Base-by-base conservation (phyloP, 106 monocot genomes). In the Iris macrosiphon region DNA sequence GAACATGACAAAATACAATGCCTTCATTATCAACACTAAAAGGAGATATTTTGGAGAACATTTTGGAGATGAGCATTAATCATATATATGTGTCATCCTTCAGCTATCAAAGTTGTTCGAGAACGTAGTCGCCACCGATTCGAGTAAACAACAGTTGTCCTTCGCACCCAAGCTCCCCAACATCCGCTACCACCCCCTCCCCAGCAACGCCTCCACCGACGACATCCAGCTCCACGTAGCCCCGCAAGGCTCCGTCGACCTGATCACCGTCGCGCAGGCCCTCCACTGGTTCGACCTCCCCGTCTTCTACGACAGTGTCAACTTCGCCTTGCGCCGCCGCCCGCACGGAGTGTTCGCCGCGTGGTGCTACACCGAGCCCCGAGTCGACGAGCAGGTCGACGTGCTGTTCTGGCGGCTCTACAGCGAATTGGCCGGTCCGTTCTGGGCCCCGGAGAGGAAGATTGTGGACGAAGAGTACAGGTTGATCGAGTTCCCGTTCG, bases 231-330 rank as follows among this genome's bases (percentile, higher is more conserved):
- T 8, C 47, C 5, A 56, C 45, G 72, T 95, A 31, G 75, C 74
- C 3, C 18, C 68, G 1, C 68, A 63, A 0, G 54, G 55, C 40
- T 60, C 78, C 30, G 75, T 88, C 12, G 88, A 88, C 59, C 64
- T 94, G 20, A 31, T 94, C 57, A 84, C 84, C 30, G 81, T 88
- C 10, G 93, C 93, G 31, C 80, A 81, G 47, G 75, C 88, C 41
- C 55, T 88, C 69, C 93, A 93, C 66, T 93, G 93, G 93, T 70
- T 93, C 70, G 74, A 80, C 72, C 80, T 68, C 33, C 65, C 80
- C 16, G 29, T 53, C 27, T 93, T 93, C 75, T 88, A 83, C 72
- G 52, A 40, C 7, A 62, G 52, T 10, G 78, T 59, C 11, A 25
- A 33, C 22, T 48, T 40, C 41, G 56, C 77, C 55, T 77, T 93